Evolutionary conservation across 352 stramenopile genomes (phyloP).

Genomic region (Pythium oligandrum): DNA sequence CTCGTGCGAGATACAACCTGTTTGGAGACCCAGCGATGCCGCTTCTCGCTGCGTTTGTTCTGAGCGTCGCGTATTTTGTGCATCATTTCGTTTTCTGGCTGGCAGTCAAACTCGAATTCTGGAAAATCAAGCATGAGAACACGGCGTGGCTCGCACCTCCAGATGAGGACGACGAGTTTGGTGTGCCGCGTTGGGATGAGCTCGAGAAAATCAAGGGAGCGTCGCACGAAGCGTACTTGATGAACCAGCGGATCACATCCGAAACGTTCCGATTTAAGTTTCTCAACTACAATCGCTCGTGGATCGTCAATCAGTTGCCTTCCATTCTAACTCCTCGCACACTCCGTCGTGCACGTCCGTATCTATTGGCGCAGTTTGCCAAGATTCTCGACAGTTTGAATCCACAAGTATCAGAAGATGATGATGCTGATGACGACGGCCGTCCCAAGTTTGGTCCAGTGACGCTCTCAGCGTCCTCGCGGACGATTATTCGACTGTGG

Average conservation of each 20-base stretch:
- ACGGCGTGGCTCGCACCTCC: constrained; percentile 90
- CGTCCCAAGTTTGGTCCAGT: constrained; percentile 87
- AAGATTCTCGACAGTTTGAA: constrained; percentile 95
- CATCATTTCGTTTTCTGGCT: constrained; percentile 76
- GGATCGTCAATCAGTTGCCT: constrained; percentile 94
- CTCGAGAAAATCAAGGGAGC: constrained; percentile 91
- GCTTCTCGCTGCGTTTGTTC: constrained; percentile 75
- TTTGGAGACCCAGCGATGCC: constrained; percentile 93
- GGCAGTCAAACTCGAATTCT: constrained; percentile 88
- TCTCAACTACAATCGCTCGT: constrained; percentile 96
- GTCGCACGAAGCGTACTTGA: constrained; percentile 93
- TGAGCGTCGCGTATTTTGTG: constrained; percentile 50
- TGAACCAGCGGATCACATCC: constrained; percentile 96
- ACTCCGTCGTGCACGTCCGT: constrained; percentile 86
- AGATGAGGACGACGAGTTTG: constrained; percentile 91
- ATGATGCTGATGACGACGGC: constrained; percentile 77
- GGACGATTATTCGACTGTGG: constrained; percentile 92
- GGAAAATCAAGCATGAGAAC: constrained; percentile 96
- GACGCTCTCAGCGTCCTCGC: constrained; percentile 84
- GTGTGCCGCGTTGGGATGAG: constrained; percentile 90
- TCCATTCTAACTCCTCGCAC: constrained; percentile 94
- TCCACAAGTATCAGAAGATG: constrained; percentile 91
- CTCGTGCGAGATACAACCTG: constrained; percentile 92
- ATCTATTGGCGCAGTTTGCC: constrained; percentile 94
- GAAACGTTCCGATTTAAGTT: constrained; percentile 98